Evolutionary conservation across 2,329 filamentous ascomycete species (phyloP).

Genomic region (Cytospora piceae): DNA sequence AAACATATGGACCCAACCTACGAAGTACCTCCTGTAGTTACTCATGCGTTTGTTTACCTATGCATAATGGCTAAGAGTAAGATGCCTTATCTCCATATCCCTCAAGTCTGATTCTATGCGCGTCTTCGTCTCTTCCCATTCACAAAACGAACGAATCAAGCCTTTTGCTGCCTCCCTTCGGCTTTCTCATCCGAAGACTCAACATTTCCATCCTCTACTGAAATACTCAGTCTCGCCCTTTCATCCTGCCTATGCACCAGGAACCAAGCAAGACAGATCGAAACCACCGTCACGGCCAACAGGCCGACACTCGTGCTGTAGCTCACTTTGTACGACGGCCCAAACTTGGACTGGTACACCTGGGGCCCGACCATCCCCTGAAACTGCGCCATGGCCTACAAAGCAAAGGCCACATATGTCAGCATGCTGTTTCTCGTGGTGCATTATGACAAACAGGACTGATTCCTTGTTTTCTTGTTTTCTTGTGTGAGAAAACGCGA

Average conservation of each 20-base stretch:
- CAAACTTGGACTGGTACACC: conserved; percentile 45
- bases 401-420: background rate
- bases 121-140: no score
- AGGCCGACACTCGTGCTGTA: conserved; percentile 43
- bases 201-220: background rate
- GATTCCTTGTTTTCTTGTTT: background rate
- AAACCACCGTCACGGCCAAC: conserved; percentile 36
- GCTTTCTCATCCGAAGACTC: background rate
- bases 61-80: no score
- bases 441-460: background rate
- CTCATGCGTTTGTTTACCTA: no score
- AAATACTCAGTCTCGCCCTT: background rate
- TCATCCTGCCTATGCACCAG: conserved; percentile 32
- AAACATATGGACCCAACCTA: no score
- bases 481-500: background rate
- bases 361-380: conserved; percentile 46
- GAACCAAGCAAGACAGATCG: conserved; percentile 33
- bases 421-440: background rate
- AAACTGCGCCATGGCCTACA: conserved; percentile 38
- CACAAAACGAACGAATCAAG: background rate
- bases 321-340: conserved; percentile 44
- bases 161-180: conserved; percentile 1
- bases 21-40: no score
- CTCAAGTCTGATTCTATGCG: no score
- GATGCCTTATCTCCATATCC: no score